Conservation (phyloP, 1,284 basidiomycete species). For the Cutaneotrichosporon cavernicola region DNA sequence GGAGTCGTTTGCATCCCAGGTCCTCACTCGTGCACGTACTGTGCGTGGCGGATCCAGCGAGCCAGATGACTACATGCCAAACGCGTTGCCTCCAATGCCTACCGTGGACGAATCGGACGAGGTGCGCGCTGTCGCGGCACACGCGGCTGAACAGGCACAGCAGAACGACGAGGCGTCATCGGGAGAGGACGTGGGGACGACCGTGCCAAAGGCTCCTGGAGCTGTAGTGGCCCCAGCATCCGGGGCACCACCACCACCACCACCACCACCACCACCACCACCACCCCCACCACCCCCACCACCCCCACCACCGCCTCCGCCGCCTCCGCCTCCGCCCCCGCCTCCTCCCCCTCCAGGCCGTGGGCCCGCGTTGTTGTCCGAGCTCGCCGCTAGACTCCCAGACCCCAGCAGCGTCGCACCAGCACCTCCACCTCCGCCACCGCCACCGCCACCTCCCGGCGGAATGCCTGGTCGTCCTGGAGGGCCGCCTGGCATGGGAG, state of each 20-base stretch:
- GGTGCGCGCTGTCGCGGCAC: conserved; percentile 24
- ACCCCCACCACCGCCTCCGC: conserved; percentile 13
- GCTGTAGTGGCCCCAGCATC: not conserved
- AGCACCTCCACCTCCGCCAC: conserved; percentile 32
- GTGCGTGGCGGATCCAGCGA: conserved; percentile 22
- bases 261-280: conserved; percentile 9
- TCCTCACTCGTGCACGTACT: conserved; percentile 24
- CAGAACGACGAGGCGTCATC: not conserved
- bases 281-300: conserved; percentile 21
- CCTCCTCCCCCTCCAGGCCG: conserved; percentile 30
- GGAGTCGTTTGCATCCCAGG: conserved; percentile 23
- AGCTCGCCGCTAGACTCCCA: conserved; percentile 18
- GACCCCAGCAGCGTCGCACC: conserved; percentile 3
- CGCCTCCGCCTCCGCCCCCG: conserved; percentile 20
- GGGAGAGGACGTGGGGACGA: not conserved
- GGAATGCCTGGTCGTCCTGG: conserved; percentile 7
- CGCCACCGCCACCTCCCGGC: conserved; percentile 53
- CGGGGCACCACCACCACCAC: conserved; percentile 15
- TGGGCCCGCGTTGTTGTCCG: conserved; percentile 33
- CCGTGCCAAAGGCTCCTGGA: not conserved
- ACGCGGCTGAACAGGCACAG: conserved; percentile 19
- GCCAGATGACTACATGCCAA: conserved; percentile 23
- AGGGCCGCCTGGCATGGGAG: conserved; percentile 39
- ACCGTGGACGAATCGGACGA: conserved; percentile 52
- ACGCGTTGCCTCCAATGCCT: conserved; percentile 36